Evolutionary conservation across 2,329 filamentous ascomycete genomes (phyloP), one percentile per base, ranked within the genome.

Genomic region (Catunica adiposa): DNA sequence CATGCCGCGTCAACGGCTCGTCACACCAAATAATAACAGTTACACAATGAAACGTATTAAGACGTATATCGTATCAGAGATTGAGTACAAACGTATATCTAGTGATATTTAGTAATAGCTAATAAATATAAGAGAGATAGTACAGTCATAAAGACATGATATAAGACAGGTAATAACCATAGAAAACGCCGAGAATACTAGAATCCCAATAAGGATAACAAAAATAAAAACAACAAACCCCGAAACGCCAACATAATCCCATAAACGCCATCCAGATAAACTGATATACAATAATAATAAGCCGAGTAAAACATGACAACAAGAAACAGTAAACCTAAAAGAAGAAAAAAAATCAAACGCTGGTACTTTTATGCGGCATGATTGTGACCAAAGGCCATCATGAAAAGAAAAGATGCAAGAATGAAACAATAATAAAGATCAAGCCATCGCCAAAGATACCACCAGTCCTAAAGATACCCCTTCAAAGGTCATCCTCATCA

Each of bases 401-500:
- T 8, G 7, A 26, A 48, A 26, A 48, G 20, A 14, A 25, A 20
- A 23, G 22, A 48, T 2, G 40, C 8, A 44, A 44, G 15, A 11
- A 34, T n/a, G 40, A 4, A 7, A 44, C 40, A n/a, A 44, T n/a
- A 15, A 4, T 5, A 11, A 34, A 44, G n/a, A 44, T n/a, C 9
- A 44, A 20, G 29, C 5, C 29, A 34, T 34, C 29, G 29, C 5
- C 11, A 34, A 34, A 34, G 29, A 34, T 11, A 34, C 29, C 5
- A 11, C 29, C 29, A 34, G 11, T 34, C 11, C 29, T 11, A 34
- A 34, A 34, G 40, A 44, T 3, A n/a, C 2, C 1, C 14, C 40
- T 22, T 52, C 34, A 52, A 4, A 52, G 17, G 51, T 68, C 69
- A 15, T 68, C 71, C 22, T 64, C 66, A 6, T 73, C 73, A 46